Percentiles rank a stretch among this genome's conserved stretches.
These are phyloP conservation scores for Diutina pseudorugosa DNA, from an alignment of 1,139 yeast genomes.

Conservation along the genomic window DNA sequence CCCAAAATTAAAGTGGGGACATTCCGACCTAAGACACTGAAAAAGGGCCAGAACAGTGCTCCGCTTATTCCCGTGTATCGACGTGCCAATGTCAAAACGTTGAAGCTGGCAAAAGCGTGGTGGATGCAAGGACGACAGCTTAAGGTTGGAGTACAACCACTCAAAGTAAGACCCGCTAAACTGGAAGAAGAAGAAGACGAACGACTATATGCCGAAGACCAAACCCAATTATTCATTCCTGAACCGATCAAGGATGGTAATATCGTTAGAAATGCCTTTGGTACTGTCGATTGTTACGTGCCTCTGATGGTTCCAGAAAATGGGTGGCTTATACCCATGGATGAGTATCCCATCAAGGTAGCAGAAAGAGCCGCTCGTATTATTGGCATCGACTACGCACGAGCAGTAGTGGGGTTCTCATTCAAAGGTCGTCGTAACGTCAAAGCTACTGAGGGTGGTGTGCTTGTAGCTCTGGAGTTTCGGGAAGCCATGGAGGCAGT, in stretches of 20 bases:
- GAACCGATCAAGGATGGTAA: slow-evolving; percentile 53
- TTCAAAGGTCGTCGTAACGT: slow-evolving; percentile 36
- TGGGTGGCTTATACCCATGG: slow-evolving; percentile 40
- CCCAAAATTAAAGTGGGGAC: slow-evolving; percentile 63
- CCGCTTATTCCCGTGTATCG: slow-evolving; percentile 48
- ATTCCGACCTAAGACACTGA: slow-evolving; percentile 26
- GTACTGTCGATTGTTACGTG: slow-evolving; percentile 71
- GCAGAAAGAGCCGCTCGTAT: slow-evolving; percentile 45
- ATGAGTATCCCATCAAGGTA: slow-evolving; percentile 4
- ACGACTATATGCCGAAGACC: slow-evolving; percentile 63
- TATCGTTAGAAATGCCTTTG: slow-evolving; percentile 65
- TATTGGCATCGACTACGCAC: slow-evolving; percentile 68
- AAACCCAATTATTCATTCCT: slow-evolving; percentile 61
- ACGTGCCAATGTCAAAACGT: slow-evolving; percentile 47
- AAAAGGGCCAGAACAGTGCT: slow-evolving; percentile 13
- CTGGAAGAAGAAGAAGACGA: slow-evolving; percentile 37
- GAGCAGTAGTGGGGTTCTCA: slow-evolving; percentile 80
- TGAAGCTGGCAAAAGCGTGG: slow-evolving; percentile 80
- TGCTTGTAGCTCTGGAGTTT: slow-evolving; percentile 54
- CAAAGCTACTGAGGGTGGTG: slow-evolving; percentile 64
- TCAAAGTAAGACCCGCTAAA: slow-evolving; percentile 26
- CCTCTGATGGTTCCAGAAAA: slow-evolving; percentile 77
- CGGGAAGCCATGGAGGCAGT: slow-evolving; percentile 55
- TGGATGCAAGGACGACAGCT: slow-evolving; percentile 67
- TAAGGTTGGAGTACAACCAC: slow-evolving; percentile 57